Conservation (phyloP, 305 asterid genomes). For the Solanum hybrid region DNA sequence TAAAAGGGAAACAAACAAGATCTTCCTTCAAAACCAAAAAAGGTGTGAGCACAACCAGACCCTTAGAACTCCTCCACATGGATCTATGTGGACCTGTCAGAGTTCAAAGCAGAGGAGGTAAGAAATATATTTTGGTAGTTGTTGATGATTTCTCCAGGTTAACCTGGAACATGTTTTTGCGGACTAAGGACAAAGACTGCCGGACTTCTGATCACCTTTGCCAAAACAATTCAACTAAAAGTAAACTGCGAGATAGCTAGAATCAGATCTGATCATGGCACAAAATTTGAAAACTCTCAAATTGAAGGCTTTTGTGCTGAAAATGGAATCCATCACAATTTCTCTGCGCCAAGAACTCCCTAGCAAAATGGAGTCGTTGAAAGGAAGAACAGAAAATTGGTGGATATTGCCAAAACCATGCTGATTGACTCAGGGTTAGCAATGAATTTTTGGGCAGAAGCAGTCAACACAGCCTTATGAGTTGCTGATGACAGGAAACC, state of each 20-base stretch:
- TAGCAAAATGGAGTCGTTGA: not conserved
- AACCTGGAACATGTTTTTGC: not conserved
- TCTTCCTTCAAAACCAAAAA: not conserved
- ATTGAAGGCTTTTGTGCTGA: not conserved
- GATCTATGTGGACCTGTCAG: not conserved
- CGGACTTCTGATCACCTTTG: not conserved
- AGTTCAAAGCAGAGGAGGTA: not conserved
- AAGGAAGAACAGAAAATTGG: not conserved
- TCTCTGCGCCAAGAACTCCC: not conserved
- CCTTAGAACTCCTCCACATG: not conserved
- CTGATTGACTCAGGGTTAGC: not conserved
- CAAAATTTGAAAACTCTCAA: not conserved
- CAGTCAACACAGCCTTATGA: not conserved
- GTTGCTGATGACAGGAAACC: not conserved
- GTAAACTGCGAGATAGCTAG: not conserved
- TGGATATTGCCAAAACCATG: too few relatives aligned
- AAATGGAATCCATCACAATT: not conserved
- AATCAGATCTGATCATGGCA: not conserved
- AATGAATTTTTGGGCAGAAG: not conserved
- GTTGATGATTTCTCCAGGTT: not conserved
- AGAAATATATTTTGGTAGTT: too few relatives aligned
- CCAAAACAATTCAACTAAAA: not conserved
- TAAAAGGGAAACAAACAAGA: not conserved
- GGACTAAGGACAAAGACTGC: not conserved
- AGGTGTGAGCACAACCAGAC: not conserved